Base-by-base conservation (phyloP, 805 yeast species). In the Priceomyces medius region DNA sequence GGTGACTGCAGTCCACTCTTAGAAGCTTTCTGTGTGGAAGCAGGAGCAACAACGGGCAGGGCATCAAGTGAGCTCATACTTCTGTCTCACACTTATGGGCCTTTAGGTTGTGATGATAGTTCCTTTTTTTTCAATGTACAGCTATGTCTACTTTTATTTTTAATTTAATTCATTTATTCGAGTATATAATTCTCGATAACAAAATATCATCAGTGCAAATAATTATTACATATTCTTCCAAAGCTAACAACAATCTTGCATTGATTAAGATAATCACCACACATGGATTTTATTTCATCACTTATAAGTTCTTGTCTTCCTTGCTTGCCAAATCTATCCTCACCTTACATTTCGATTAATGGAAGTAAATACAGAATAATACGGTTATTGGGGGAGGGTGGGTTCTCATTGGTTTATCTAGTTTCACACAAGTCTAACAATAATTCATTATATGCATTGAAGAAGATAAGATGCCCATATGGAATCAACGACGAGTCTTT, bases 301-400 rank as follows among this genome's bases (percentile, higher is more conserved):
- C 20, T 55, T 18, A 21, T 61, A 33, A 43, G 55, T 28, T 24
- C 47, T 10, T 74, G 79, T 47, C 58, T 72, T 7, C 80, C 80
- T 4, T 76, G 81, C 48, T 50, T 73, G 19, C 74, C 74, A 1
- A 59, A 55, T 40, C 41, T 59, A 21, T 58, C 71, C 34, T 58
- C 77, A 12, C 90, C 93, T 0, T 72, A 73, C 7, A 64, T 89
- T 8, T 55, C 69, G 13, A 77, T 90, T 47, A 85, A 85, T 58
- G 77, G 79, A 41, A 71, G 77, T 27, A 68, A 69, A 36, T 86
- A 83, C 65, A 72, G 69, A 51, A 83, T 90, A 13, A 64, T 80
- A 40, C 74, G 79, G 44, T 71, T 90, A n/a, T 67, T 90, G 5
- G 96, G 96, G 7, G 97, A 89, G 65, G 95, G 96, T 2, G 95